phyloP scores from a whole-genome alignment of 1,284 basidiomycete genomes.

The Singerocomus inundabilis region DNA sequence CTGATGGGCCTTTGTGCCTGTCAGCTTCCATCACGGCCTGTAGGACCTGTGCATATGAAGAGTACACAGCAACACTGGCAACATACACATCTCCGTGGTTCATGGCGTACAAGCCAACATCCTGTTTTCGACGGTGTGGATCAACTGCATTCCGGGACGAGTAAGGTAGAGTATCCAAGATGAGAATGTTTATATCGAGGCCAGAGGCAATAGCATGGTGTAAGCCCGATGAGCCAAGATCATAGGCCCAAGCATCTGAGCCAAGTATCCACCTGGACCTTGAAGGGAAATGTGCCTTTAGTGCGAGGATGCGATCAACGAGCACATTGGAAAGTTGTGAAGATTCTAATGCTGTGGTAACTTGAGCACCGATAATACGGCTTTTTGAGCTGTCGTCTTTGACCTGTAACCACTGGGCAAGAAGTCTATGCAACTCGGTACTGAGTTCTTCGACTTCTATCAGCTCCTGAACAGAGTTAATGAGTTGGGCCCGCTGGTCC shows the following conservation, averaged over 20 bases:
- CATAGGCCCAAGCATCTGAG: slow-evolving; percentile 97
- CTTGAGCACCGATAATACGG: slow-evolving; percentile 56
- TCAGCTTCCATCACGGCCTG: slow-evolving; percentile 94
- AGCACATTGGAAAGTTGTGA: slow-evolving; percentile 41
- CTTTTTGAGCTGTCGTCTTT: slow-evolving; percentile 63
- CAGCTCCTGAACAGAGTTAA: slow-evolving; percentile 60
- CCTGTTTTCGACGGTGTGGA: slow-evolving; percentile 80
- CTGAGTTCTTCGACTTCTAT: slow-evolving; percentile 50
- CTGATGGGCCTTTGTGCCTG: slow-evolving; percentile 84
- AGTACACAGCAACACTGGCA: slow-evolving; percentile 92
- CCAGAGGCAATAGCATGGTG: slow-evolving; percentile 93
- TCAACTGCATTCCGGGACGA: slow-evolving; percentile 70
- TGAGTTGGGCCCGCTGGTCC: slow-evolving; percentile 66
- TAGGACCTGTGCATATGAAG: slow-evolving; percentile 93
- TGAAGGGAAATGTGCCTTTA: slow-evolving; percentile 61
- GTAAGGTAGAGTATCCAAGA: slow-evolving; percentile 93
- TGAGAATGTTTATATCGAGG: slow-evolving; percentile 92
- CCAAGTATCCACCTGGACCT: slow-evolving; percentile 94
- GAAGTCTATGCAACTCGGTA: slow-evolving; percentile 64
- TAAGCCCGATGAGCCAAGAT: slow-evolving; percentile 93
- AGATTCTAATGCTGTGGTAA: slow-evolving; percentile 55
- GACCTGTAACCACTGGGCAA: slow-evolving; percentile 76
- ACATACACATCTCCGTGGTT: slow-evolving; percentile 98
- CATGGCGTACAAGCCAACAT: slow-evolving; percentile 96
- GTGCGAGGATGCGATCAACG: slow-evolving; percentile 56